phyloP scores from a whole-genome alignment of 2,329 filamentous ascomycete species.

The Penicillium carneum region DNA sequence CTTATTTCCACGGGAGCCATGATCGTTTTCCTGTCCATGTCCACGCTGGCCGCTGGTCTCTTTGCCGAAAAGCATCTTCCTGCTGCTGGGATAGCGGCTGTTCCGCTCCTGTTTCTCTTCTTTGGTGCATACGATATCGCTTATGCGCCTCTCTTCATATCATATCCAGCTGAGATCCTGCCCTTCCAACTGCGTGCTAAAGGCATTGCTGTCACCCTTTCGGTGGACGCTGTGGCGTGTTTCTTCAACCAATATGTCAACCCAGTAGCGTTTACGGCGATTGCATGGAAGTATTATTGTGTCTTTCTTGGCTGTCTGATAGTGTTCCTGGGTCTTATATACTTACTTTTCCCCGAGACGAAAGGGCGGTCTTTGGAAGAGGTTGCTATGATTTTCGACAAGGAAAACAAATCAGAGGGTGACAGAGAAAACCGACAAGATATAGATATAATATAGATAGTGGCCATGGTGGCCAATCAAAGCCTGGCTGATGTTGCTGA shows the following conservation, averaged over 20 bases:
- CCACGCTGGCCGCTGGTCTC: slow-evolving; percentile 33
- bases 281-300: slow-evolving; percentile 54
- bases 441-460: background rate
- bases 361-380: slow-evolving; percentile 37
- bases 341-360: slow-evolving; percentile 48
- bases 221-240: slow-evolving; percentile 40
- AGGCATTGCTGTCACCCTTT: slow-evolving; percentile 41
- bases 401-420: background rate
- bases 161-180: slow-evolving; percentile 43
- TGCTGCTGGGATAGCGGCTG: slow-evolving; percentile 41
- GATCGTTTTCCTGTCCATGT: slow-evolving; percentile 35
- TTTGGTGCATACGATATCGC: slow-evolving; percentile 42
- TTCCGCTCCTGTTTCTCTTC: slow-evolving; percentile 48
- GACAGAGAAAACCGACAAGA: slow-evolving; percentile 8
- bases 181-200: slow-evolving; percentile 50
- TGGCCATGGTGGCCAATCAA: background rate
- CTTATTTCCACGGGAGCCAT: slow-evolving; percentile 31
- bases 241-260: slow-evolving; percentile 55
- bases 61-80: slow-evolving; percentile 33
- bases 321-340: slow-evolving; percentile 45
- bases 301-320: slow-evolving; percentile 50
- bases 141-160: slow-evolving; percentile 39
- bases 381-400: slow-evolving; percentile 33
- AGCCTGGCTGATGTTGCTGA: slow-evolving; percentile 8
- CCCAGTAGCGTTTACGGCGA: slow-evolving; percentile 50